These are phyloP conservation scores for Ceratonia siliqua DNA, from an alignment of 306 rosid species.

Conservation along the genomic window DNA sequence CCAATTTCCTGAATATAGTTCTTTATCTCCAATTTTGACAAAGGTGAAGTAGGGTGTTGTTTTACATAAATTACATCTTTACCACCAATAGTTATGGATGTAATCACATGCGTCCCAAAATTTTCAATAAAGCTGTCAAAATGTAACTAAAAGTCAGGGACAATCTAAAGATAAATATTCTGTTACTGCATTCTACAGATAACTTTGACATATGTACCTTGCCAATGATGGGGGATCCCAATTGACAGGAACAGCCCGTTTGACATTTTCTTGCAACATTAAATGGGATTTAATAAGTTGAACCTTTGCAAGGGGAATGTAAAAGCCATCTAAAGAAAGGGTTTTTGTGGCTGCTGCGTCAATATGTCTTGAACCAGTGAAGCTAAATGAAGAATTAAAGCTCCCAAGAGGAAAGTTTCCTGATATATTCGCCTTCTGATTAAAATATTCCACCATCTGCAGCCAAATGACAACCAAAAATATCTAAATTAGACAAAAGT, in stretches of 20 bases:
- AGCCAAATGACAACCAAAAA: constrained; percentile 34
- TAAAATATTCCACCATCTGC: constrained; percentile 93
- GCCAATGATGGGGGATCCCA: constrained; percentile 82
- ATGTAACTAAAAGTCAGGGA: constrained; percentile 34
- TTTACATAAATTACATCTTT: constrained; percentile 83
- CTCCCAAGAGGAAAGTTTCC: constrained; percentile 76
- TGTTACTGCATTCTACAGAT: constrained; percentile 18
- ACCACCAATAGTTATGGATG: constrained; percentile 86
- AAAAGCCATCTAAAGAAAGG: constrained; percentile 74
- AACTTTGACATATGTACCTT: constrained; percentile 51
- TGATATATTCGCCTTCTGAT: constrained; percentile 62
- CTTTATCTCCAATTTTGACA: constrained; percentile 75
- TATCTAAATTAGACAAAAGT: constrained; percentile 5
- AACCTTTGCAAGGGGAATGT: constrained; percentile 76
- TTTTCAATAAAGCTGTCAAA: constrained; percentile 80
- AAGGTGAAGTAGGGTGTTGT: constrained; percentile 75
- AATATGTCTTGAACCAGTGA: constrained; percentile 75
- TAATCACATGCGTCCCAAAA: constrained; percentile 85
- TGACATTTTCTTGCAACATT: constrained; percentile 64
- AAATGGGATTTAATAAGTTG: constrained; percentile 56
- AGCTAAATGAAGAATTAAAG: constrained; percentile 85
- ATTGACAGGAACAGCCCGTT: constrained; percentile 59
- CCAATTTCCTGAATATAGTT: constrained; percentile 75
- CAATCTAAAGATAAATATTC: constrained; percentile 11
- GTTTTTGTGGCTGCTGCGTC: constrained; percentile 71